Percentiles rank a stretch among this genome's conserved stretches.
These are phyloP conservation scores for Starmerella sirachaensis DNA, from an alignment of 805 yeast species.

Conservation along the genomic window DNA sequence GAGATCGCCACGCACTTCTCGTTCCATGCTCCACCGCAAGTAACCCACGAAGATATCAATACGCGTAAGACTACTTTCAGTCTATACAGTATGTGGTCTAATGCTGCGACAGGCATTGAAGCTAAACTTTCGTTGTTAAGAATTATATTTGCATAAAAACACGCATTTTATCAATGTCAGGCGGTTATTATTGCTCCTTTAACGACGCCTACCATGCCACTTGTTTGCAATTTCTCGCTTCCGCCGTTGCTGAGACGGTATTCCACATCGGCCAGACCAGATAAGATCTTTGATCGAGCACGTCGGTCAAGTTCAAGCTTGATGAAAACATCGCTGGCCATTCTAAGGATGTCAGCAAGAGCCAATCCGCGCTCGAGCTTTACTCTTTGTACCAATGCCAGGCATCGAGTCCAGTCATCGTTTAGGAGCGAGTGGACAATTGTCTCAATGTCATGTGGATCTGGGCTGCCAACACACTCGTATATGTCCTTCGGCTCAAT, in stretches of 20 bases:
- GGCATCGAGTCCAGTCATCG: constrained; percentile 80
- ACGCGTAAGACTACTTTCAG: no score
- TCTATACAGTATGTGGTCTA: no score
- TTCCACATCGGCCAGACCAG: constrained; percentile 75
- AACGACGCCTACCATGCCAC: constrained; percentile 80
- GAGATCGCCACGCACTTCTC: no score
- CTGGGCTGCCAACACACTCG: constrained; percentile 93
- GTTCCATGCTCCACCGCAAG: no score
- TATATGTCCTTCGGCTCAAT: constrained; percentile 69
- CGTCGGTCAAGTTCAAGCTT: constrained; percentile 50
- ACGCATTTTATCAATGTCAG: no score
- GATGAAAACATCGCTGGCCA: constrained; percentile 59
- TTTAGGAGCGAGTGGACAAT: constrained; percentile 65
- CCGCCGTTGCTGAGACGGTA: constrained; percentile 89
- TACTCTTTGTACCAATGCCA: constrained; percentile 49
- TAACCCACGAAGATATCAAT: no score
- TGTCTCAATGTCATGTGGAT: constrained; percentile 68
- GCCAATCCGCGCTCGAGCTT: constrained; percentile 77
- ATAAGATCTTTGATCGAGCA: constrained; percentile 53
- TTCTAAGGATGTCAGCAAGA: constrained; percentile 67
- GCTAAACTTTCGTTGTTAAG: no score
- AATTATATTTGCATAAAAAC: no score
- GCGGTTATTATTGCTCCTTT: constrained; percentile 7
- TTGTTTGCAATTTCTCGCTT: constrained; percentile 74
- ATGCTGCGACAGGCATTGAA: no score